Base-by-base conservation (phyloP, 192 early-diverging fungal genomes). In the Bifiguratus adelaidae region DNA sequence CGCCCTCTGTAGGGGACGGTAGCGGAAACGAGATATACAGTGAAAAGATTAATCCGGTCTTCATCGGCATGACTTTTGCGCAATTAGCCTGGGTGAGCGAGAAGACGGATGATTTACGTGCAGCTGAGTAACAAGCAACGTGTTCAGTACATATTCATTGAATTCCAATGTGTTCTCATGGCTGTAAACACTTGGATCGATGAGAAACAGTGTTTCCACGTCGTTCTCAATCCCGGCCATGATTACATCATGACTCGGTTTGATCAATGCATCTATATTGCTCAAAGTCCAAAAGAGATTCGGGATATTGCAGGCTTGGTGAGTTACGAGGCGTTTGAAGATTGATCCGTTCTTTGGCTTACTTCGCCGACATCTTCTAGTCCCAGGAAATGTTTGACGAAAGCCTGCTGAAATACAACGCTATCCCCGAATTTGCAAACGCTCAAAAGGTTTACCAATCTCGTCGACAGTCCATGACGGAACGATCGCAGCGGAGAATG, bases 21-120 rank as follows among this genome's bases (percentile, higher is more conserved):
- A 70, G 64, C 2, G 74, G 73, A 27, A 84, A 84, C 47, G 78
- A 86, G 48, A 48, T 83, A 2, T 82, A 80, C 44, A 58, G 60
- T 3, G 55, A 55, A 22, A 53, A 60, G 1, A 55, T 77, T n/a
- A 71, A 76, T 30, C 44, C 62, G 3, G 52, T 68, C 18, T 73
- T 86, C 37, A 62, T 71, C n/a, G 80, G 81, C 2, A 52, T 69
- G 33, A 54, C 59, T 18, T 86, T 86, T 54, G 59, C 61, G 11
- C 67, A 74, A n/a, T 71, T 65, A 7, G 58, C 81, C 1, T 81
- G 67, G 61, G 41, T 63, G 50, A 1, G 28, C 2, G 8, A 52
- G 8, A 36, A n/a, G 32, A 8, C n/a, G 8, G n/a, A 33, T n/a
- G 8, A 33, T 33, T n/a, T 33, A 8, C n/a, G 8, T 33, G n/a